Percentiles rank a stretch among this genome's conserved stretches.
phyloP scores from a whole-genome alignment of 2,329 filamentous ascomycete genomes.

The Curvularia lunata region DNA sequence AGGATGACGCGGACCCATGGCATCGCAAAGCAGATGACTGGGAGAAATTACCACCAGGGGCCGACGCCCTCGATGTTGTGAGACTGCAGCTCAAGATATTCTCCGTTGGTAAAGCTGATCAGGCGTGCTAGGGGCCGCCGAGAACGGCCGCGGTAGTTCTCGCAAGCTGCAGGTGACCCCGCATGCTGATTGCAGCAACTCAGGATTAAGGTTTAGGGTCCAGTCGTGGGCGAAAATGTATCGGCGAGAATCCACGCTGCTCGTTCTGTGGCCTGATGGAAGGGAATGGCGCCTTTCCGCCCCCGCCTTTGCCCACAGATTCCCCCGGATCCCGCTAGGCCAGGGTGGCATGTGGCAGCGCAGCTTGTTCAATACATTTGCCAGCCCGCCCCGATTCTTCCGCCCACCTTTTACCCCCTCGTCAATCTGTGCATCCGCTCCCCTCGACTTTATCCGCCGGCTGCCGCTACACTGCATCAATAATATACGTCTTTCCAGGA shows the following conservation, averaged over 20 bases:
- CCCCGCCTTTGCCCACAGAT: constrained; percentile 27
- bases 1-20: background rate
- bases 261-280: constrained; percentile 22
- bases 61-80: constrained; percentile 5
- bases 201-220: constrained; percentile 30
- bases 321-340: constrained; percentile 31
- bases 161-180: constrained; percentile 15
- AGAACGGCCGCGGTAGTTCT: constrained; percentile 13
- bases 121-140: constrained; percentile 16
- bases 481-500: background rate
- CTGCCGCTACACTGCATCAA: constrained; percentile 7
- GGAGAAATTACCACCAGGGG: constrained; percentile 3
- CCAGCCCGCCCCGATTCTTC: constrained; percentile 30
- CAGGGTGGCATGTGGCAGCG: constrained; percentile 23
- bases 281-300: constrained; percentile 26
- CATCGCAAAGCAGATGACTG: background rate
- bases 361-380: constrained; percentile 17
- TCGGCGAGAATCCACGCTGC: constrained; percentile 30
- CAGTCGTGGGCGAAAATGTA: constrained; percentile 37
- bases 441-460: constrained; percentile 12
- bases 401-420: constrained; percentile 24
- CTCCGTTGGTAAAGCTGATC: constrained; percentile 13
- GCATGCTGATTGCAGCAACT: constrained; percentile 24
- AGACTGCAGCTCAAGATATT: constrained; percentile 3
- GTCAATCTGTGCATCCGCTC: constrained; percentile 18